Evolutionary conservation across 2,329 filamentous ascomycete species (phyloP), one percentile per base, ranked within the genome.

Genomic region (Cladosporium velox): DNA sequence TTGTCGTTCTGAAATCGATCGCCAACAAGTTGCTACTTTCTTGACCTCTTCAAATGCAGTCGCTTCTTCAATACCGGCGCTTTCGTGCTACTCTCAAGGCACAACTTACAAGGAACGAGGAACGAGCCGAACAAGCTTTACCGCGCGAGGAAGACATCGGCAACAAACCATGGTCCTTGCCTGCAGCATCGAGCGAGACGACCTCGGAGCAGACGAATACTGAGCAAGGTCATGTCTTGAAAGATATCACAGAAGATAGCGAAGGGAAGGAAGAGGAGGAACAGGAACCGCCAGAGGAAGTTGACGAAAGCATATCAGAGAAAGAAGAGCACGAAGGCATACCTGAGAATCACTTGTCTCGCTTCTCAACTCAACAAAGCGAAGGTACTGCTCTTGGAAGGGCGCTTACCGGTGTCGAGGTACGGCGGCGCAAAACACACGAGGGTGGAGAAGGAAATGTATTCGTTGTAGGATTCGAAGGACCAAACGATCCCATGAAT

Each of bases 401-500:
- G 14, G 70, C 74, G 4, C 65, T 80, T 24, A 79, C 77, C 2
- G 78, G 78, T 49, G 74, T 80, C 59, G 69, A 77, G 32, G 74
- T 78, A 11, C 75, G 78, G 41, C 72, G 73, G 38, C 72, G 77
- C 12, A 73, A 66, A 5, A 78, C 77, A 10, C 71, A 73, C 30
- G 77, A 79, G 70, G 74, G 77, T 1, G 77, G 76, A 7, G 70
- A 71, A 3, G 77, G 77, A 5, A 73, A 77, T 60, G 77, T 79
- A 3, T 79, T 80, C n/a, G 41, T 66, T 5, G 66, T 67, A 26
- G 64, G 59, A 21, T 67, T 47, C 28, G 51, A 61, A 51, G 59
- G 49, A 6, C 64, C 59, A 11, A 47, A 57, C 24, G 66, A 67
- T 51, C 59, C 52, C 2, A 41, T 59, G 59, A 66, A 67, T 14